Evolutionary conservation across 2,329 filamentous ascomycete genomes (phyloP), one percentile per base, ranked within the genome.

Genomic region (Microdochium nivale): DNA sequence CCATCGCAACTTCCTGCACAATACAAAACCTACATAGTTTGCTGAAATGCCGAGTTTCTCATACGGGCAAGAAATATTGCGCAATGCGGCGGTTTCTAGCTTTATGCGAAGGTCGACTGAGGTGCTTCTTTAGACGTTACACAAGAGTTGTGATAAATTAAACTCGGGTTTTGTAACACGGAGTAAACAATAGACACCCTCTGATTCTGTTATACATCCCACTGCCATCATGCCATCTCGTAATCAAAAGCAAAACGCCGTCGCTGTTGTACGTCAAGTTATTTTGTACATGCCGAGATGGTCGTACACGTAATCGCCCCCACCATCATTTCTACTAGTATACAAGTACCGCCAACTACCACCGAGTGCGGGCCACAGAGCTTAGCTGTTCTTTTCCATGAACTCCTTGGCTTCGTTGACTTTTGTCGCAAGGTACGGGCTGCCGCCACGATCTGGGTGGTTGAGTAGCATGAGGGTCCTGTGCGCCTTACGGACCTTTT

Each of bases 351-450:
- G 3, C 13, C 19, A 7, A 37, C 13, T 14, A 8, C n/a, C 13
- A 14, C 33, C 4, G 33, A 4, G 5, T 5, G 5, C 11, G 19
- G 13, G 23, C 5, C 16, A 11, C 16, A 60, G 16, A 9, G 14
- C 40, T 44, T 23, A 47, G 24, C 24, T 53, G 50, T 73, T 76
- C 71, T 96, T 96, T 67, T 99, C 94, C 59, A 99, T 68, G 56
- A 97, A 82, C 68, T 97, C 92, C 71, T 99, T 99, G 37, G 94
- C 94, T 70, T 99, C 94, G 72, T 99, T 99, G 67, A 99, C 87
- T 71, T 99, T 99, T 51, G 91, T 96, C 14, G 94, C 94, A 46
- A 99, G 75, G 67, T 97, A 99, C 8, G 94, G 94, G 66, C 90
- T 96, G 37, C 94, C 94, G 58, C 94, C 94, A 65, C 94, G 87